These are phyloP conservation scores for Claviceps spartinae DNA, from an alignment of 2,329 filamentous ascomycete species.

Conservation along the genomic window DNA sequence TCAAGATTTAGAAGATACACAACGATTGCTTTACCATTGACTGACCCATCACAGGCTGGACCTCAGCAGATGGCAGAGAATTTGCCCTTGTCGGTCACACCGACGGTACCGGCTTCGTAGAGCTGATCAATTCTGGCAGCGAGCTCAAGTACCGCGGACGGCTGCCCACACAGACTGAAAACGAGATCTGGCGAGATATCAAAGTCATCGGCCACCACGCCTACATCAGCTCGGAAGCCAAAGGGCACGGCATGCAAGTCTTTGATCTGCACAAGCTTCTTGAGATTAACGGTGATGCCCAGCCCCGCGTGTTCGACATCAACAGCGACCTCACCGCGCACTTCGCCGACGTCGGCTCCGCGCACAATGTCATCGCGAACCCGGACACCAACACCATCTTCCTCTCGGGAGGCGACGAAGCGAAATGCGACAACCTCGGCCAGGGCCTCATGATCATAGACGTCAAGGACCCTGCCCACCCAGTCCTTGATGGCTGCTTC, in stretches of 20 bases:
- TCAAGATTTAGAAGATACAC: too few relatives aligned
- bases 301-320: conserved; percentile 18
- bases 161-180: conserved; percentile 26
- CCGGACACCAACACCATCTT: conserved; percentile 26
- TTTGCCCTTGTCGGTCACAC: conserved; percentile 30
- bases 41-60: conserved; percentile 5
- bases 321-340: conserved; percentile 19
- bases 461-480: conserved; percentile 35
- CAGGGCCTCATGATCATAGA: conserved; percentile 42
- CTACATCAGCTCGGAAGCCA: conserved; percentile 28
- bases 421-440: conserved; percentile 20
- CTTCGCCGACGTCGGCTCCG: conserved; percentile 23
- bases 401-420: conserved; percentile 25
- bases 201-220: conserved; percentile 22
- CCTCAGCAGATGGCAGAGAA: conserved; percentile 23
- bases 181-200: conserved; percentile 26
- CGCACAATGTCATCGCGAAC: conserved; percentile 33
- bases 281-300: conserved; percentile 20
- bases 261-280: conserved; percentile 46
- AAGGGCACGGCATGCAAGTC: conserved; percentile 44
- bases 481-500: conserved; percentile 35
- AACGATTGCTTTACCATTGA: too few relatives aligned
- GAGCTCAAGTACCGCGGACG: conserved; percentile 29
- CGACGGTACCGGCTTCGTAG: conserved; percentile 34
- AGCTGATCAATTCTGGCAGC: conserved; percentile 27